A percentile compares a stretch with the other conserved stretches of the same genome.
Conservation (phyloP, 2,329 filamentous ascomycete species). For the Cercospora janseana region DNA sequence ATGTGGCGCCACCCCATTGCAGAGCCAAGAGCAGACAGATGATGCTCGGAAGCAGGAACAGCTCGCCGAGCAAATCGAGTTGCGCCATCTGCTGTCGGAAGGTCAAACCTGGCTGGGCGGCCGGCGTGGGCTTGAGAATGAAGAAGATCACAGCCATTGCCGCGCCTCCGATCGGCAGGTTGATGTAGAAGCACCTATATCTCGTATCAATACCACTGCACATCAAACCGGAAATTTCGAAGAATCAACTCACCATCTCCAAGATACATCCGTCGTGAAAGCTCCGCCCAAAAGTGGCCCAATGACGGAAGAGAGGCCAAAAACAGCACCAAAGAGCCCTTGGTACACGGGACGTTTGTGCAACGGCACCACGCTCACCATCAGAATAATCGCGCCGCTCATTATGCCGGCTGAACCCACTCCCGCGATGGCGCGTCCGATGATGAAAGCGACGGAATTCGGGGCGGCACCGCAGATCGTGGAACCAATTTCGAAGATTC, state of each 20-base stretch:
- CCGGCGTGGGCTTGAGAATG: constrained; percentile 37
- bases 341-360: constrained; percentile 41
- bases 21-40: constrained; percentile 50
- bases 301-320: constrained; percentile 42
- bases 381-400: constrained; percentile 41
- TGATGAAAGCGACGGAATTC: constrained; percentile 41
- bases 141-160: constrained; percentile 42
- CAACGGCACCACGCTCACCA: constrained; percentile 46
- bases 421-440: constrained; percentile 45
- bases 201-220: neutral
- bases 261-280: constrained; percentile 43
- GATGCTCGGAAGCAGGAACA: constrained; percentile 42
- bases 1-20: constrained; percentile 50
- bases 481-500: constrained; percentile 57
- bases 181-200: constrained; percentile 37
- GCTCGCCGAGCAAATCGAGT: constrained; percentile 47
- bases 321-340: constrained; percentile 40
- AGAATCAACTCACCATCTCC: constrained; percentile 32
- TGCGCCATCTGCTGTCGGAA: constrained; percentile 42
- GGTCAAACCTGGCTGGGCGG: constrained; percentile 26
- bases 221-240: no score
- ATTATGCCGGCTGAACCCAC: constrained; percentile 43
- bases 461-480: constrained; percentile 50
- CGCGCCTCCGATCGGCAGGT: constrained; percentile 45
- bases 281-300: constrained; percentile 48